Evolutionary conservation across 2,329 filamentous ascomycete species (phyloP).

Genomic region (Hypocrella siamensis): DNA sequence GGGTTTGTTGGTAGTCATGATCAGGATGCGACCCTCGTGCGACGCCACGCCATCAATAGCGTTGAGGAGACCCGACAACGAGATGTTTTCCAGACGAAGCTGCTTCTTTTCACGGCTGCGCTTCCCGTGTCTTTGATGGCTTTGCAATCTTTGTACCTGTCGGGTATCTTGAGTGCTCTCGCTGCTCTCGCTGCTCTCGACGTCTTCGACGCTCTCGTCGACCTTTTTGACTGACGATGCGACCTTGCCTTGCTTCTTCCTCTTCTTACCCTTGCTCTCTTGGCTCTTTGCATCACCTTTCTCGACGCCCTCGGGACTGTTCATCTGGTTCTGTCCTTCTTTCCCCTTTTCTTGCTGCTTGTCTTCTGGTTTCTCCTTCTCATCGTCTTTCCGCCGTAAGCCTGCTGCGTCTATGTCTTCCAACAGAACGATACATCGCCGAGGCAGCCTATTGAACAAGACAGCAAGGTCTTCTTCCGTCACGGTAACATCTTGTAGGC

Average conservation of each 20-base stretch:
- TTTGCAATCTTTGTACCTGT: no score
- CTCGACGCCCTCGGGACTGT: background rate
- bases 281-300: constrained; percentile 1
- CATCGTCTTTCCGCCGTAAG: constrained; percentile 26
- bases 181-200: no score
- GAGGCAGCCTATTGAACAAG: constrained; percentile 45
- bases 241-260: no score
- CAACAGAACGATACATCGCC: constrained; percentile 48
- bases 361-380: constrained; percentile 7
- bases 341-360: constrained; percentile 1
- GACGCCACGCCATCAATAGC: constrained; percentile 71
- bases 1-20: constrained; percentile 71
- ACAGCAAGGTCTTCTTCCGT: constrained; percentile 44
- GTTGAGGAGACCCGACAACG: constrained; percentile 65
- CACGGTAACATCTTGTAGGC: constrained; percentile 37
- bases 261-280: constrained; percentile 7
- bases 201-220: no score
- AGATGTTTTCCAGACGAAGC: constrained; percentile 37
- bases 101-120: no score
- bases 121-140: no score
- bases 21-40: constrained; percentile 62
- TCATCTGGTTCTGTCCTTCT: no score
- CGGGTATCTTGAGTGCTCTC: no score
- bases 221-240: no score
- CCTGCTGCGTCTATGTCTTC: constrained; percentile 57